Evolutionary conservation across 2,329 filamentous ascomycete genomes (phyloP).

Genomic region (Ascochyta pisi): DNA sequence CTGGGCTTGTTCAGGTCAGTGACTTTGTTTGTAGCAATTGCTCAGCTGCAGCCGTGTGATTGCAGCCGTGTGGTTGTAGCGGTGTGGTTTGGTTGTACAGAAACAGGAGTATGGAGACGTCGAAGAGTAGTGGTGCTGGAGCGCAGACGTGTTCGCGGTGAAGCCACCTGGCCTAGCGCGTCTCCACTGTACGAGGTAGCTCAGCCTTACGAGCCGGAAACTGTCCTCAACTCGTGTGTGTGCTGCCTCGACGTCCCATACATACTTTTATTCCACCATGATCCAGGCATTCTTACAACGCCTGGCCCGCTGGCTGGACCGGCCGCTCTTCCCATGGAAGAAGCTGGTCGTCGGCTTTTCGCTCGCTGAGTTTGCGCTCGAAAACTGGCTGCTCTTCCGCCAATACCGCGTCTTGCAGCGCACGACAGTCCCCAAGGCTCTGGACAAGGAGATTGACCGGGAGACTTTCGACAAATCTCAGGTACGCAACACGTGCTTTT

Average conservation of each 20-base stretch:
- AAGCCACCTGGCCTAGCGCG: slow-evolving; percentile 7
- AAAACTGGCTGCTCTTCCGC: slow-evolving; percentile 85
- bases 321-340: slow-evolving; percentile 96
- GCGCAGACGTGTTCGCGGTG: slow-evolving; percentile 4
- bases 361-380: slow-evolving; percentile 86
- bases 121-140: neutral
- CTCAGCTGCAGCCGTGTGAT: no score
- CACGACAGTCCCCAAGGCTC: slow-evolving; percentile 81
- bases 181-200: slow-evolving; percentile 13
- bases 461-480: slow-evolving; percentile 95
- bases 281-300: slow-evolving; percentile 56
- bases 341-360: slow-evolving; percentile 94
- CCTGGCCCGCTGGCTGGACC: slow-evolving; percentile 86
- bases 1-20: no score
- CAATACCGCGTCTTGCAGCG: slow-evolving; percentile 88
- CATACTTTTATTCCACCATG: slow-evolving; percentile 33
- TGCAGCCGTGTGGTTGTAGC: no score
- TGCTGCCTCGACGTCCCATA: slow-evolving; percentile 10
- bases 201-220: slow-evolving; percentile 23
- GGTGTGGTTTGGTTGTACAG: no score
- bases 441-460: slow-evolving; percentile 85
- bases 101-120: no score
- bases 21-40: no score
- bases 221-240: slow-evolving; percentile 35
- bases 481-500: slow-evolving; percentile 50